Conservation (phyloP, 108 stramenopile species). For the Nitzschia sp. region DNA sequence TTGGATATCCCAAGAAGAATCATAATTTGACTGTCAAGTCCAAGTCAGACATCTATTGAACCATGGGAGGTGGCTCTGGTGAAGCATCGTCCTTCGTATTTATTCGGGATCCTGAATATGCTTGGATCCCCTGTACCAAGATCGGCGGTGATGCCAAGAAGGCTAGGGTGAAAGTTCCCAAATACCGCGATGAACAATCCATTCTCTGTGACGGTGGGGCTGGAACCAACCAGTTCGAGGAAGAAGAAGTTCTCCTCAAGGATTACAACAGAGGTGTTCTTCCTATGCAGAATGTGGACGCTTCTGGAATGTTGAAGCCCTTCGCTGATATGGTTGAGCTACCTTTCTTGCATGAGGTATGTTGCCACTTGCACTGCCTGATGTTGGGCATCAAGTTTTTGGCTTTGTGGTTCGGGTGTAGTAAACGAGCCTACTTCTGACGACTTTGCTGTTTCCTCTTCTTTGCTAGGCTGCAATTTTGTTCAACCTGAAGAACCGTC, state of each 20-base stretch:
- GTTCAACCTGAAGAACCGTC: conserved; percentile 82
- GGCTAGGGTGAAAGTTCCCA: conserved; percentile 41
- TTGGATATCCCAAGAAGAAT: conserved; percentile 3
- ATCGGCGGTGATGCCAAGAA: conserved; percentile 30
- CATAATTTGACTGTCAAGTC: neutral
- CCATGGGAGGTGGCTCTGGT: conserved; percentile 31
- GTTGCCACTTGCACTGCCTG: neutral
- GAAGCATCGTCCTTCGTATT: conserved; percentile 36
- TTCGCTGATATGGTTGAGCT: conserved; percentile 84
- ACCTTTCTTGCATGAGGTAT: conserved; percentile 85
- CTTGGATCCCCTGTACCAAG: conserved; percentile 45
- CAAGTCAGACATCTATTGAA: conserved; percentile 2
- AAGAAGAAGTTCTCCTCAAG: conserved; percentile 63
- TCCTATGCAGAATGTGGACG: conserved; percentile 76
- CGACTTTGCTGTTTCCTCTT: neutral
- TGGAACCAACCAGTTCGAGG: conserved; percentile 33
- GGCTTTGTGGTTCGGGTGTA: too few relatives aligned
- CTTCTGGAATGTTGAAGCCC: conserved; percentile 27
- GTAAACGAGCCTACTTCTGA: neutral
- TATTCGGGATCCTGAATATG: conserved; percentile 44
- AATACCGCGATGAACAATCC: conserved; percentile 44
- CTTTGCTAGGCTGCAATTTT: conserved; percentile 66
- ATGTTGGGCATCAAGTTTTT: neutral
- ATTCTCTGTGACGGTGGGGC: conserved; percentile 46
- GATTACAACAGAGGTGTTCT: conserved; percentile 71